Conservation (phyloP, 2,329 filamentous ascomycete genomes). For the Monosporascus sp. region DNA sequence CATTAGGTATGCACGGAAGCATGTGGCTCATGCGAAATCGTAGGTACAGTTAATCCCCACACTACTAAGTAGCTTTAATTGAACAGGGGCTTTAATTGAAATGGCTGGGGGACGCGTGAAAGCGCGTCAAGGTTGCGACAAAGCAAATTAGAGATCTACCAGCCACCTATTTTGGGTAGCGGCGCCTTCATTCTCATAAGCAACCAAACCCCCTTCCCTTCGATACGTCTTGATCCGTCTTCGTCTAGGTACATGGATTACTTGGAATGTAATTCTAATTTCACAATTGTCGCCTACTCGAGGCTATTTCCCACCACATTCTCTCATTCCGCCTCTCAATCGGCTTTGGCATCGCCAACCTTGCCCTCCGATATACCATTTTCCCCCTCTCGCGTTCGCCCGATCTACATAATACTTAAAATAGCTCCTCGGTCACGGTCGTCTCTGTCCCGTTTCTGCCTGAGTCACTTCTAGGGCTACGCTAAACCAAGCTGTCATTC, state of each 20-base stretch:
- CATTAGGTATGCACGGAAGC: too few relatives aligned
- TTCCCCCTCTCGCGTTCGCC: too few relatives aligned
- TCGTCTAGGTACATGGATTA: background rate
- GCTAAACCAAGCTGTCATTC: background rate
- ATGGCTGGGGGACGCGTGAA: conserved; percentile 20
- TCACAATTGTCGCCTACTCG: background rate
- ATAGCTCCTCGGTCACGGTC: background rate
- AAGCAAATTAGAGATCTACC: background rate
- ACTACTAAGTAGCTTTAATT: background rate
- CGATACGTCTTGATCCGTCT: background rate
- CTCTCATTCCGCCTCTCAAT: background rate
- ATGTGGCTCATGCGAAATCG: background rate
- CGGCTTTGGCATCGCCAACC: background rate
- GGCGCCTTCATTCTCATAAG: background rate
- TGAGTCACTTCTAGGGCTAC: background rate
- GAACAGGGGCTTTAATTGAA: conserved; percentile 26
- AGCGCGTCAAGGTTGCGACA: conserved; percentile 8
- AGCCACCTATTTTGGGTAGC: background rate
- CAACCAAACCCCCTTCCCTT: background rate
- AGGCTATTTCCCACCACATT: background rate
- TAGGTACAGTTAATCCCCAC: background rate
- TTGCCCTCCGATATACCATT: background rate
- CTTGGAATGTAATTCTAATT: background rate
- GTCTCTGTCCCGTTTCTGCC: background rate
- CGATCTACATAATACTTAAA: too few relatives aligned